Percentiles rank a stretch among this genome's conserved stretches.
phyloP scores from a whole-genome alignment of 1,139 yeast species.

The Nakaseomyces bracarensis region DNA sequence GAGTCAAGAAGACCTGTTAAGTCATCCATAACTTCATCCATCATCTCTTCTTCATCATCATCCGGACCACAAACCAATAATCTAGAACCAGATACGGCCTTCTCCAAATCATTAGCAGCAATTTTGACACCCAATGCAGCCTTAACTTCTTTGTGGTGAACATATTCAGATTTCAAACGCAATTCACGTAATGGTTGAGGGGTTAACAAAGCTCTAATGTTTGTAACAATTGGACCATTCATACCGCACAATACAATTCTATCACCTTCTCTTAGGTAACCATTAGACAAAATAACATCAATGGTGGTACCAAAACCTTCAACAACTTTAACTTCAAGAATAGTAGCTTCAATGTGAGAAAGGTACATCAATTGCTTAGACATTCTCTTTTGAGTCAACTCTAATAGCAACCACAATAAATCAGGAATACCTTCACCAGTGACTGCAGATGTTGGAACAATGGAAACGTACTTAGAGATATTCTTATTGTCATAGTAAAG shows the following conservation, averaged over 20 bases:
- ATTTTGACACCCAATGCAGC: constrained; percentile 99
- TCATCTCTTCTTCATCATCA: constrained; percentile 93
- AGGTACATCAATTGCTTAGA: constrained; percentile 96
- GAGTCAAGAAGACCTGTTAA: constrained; percentile 89
- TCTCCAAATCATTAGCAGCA: constrained; percentile 94
- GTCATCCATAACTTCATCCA: constrained; percentile 99
- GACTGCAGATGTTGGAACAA: constrained; percentile 97
- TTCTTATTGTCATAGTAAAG: constrained; percentile 91
- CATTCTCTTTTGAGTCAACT: constrained; percentile 97
- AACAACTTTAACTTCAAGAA: constrained; percentile 94
- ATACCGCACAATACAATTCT: constrained; percentile 92
- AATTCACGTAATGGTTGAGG: constrained; percentile 97
- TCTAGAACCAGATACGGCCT: constrained; percentile 98
- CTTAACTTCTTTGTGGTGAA: constrained; percentile 94
- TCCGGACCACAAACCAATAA: constrained; percentile 91
- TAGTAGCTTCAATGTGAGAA: constrained; percentile 83
- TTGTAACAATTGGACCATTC: constrained; percentile 98
- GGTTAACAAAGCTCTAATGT: constrained; percentile 87
- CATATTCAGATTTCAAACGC: constrained; percentile 88
- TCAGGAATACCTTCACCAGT: constrained; percentile 99
- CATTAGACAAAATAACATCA: constrained; percentile 94
- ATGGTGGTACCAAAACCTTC: constrained; percentile 99
- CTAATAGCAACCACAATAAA: constrained; percentile 88
- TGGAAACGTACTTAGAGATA: constrained; percentile 84
- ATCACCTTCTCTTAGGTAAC: constrained; percentile 90